Percentiles rank a stretch among this genome's conserved stretches.
Evolutionary conservation across 140 eudicot genomes (phyloP).

Genomic region (Anethum foeniculum): DNA sequence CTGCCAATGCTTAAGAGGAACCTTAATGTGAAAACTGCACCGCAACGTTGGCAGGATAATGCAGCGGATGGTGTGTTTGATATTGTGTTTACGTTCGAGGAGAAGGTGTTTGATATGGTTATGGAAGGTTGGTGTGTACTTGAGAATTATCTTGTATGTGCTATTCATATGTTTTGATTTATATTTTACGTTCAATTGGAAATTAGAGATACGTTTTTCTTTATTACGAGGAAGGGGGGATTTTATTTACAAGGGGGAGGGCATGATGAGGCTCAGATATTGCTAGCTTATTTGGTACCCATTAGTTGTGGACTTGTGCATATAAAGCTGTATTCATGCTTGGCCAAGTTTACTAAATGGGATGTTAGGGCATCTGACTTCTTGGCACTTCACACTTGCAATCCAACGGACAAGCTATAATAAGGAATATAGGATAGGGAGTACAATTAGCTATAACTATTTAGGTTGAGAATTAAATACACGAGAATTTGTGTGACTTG

Average conservation of each 20-base stretch:
- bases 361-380: not conserved
- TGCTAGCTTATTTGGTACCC: not conserved
- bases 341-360: not conserved
- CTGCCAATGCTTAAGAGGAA: slow-evolving; percentile 84
- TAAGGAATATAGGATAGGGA: not conserved
- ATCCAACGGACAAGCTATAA: not conserved
- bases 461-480: not conserved
- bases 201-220: too few relatives aligned
- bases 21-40: slow-evolving; percentile 57
- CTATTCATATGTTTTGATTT: not conserved
- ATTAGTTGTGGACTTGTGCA: not conserved
- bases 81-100: slow-evolving; percentile 80
- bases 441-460: not conserved
- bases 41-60: slow-evolving; percentile 90
- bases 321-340: not conserved
- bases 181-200: not conserved
- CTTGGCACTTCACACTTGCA: not conserved
- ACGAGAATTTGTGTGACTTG: not conserved
- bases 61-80: slow-evolving; percentile 77
- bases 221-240: too few relatives aligned
- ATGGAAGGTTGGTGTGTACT: slow-evolving; percentile 51
- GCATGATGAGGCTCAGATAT: too few relatives aligned
- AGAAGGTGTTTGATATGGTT: slow-evolving; percentile 87
- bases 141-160: not conserved
- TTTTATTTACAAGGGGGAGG: too few relatives aligned